Evolutionary conservation across 2,329 filamentous ascomycete species (phyloP), one percentile per base, ranked within the genome.

Genomic region (Biscogniauxia mediterranea): DNA sequence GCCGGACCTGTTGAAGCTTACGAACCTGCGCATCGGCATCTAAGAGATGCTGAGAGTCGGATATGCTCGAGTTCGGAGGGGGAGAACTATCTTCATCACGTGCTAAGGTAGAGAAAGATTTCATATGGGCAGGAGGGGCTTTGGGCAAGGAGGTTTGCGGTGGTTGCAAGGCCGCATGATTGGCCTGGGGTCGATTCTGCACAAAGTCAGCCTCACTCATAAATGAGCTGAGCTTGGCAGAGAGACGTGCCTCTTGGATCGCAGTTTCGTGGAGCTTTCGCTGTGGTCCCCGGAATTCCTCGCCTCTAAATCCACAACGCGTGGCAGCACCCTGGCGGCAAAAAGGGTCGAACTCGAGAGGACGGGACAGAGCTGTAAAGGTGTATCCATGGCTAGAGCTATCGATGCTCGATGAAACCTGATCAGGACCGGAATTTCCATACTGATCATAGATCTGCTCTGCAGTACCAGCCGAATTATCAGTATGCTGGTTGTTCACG

Each of bases 391-490:
- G 52, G 52, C 59, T 49, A 19, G 56, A 38, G 26, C 50, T 59
- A n/a, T 53, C 59, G 7, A 61, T n/a, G 49, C 53, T 59, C n/a
- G 61, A 57, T 25, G 58, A 56, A n/a, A 7, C 8, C 23, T 50
- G 28, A 49, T 60, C 42, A 23, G 7, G 19, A 46, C 21, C 52
- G 23, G 13, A 13, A 19, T 62, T 58, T 6, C 68, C 62, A 61
- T 76, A 74, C 54, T 75, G 70, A 2, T 67, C 69, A 56, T 75
- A 70, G 13, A 77, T 73, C 15, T 66, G 69, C 19, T 73, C 72
- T 3, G 76, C 70, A 0, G 73, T 76, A 52, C 68, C 76, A 20
- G 61, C 69, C 4, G 70, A 71, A 4, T 59, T 66, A 19, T 70
- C 64, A 0, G 66, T 58, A 21, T 64, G 52, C 55, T 67, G 53